Base-by-base conservation (phyloP, 257 asterid species). In the Solanum sejunctum region DNA sequence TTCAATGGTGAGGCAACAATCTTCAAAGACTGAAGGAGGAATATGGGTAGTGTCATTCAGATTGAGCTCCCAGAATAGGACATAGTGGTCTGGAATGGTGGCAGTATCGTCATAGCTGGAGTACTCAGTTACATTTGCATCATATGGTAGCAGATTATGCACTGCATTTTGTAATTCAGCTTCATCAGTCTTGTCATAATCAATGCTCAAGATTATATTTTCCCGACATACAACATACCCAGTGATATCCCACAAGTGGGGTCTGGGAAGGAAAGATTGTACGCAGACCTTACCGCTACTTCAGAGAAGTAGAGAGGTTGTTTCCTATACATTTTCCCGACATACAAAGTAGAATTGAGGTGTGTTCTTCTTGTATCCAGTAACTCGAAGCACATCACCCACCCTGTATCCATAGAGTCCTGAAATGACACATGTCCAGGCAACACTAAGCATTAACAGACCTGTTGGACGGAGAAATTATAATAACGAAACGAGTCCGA, bases 131-230 rank as follows among this genome's bases (percentile, higher is more conserved):
- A 95, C 86, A 10, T 84, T 84, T 0, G 97, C 92, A 5, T 86
- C 93, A 75, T 92, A 95, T 0, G 98, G 97, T 60, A 64, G 64
- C 32, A 94, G 89, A 60, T 94, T 95, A 8, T 72, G 86, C 41
- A 36, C 41, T 36, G 97, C 98, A 41, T 88, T 90, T 54, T 94
- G 98, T 15, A 95, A 93, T 88, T 95, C 98, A 26, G 41, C 99
- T 88, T 94, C 98, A 58, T 95, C 98, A 0, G 98, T 95, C 87
- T 95, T 95, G 69, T 94, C 99, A 0, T 97, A 23, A 75, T 75
- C 82, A 49, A 75, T 51, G 21, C 61, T 75, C 82, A 75, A 75
- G 10, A 75, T 51, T 15, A 23, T 23, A 51, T 23, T 75, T 75
- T 51, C 63, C 82, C 45, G 61, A 2, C 82, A 15, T 7, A 49